Evolutionary conservation across 1,139 yeast species (phyloP), one percentile per base, ranked within the genome.

Genomic region (Yamadazyma spencermartinsiae): DNA sequence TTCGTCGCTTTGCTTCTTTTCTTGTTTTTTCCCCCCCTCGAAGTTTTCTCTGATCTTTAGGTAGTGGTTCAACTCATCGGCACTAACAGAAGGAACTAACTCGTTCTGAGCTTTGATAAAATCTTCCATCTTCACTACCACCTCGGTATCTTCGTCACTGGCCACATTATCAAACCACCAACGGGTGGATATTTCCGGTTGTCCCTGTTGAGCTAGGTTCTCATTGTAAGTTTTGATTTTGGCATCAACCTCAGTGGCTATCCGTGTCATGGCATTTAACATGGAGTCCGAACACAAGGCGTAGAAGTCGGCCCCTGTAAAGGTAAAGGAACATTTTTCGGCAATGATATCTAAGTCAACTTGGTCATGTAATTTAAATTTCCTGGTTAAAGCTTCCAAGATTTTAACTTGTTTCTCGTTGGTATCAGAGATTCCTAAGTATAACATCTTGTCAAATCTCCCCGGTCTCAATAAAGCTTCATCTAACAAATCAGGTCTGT

Each of bases 291-390:
- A 84, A 57, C 96, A 88, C 48, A 90, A 68, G 0, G 98, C 98
- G 61, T 92, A 92, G 61, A 92, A 90, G 61, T 92, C 98, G 4
- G 98, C 98, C 50, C 98, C 98, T 0, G 98, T 90, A 55, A 81
- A 90, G 11, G 89, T 89, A 56, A 83, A 89, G 0, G 96, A 86
- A 61, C 98, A 89, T 19, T 66, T 64, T 16, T 74, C 71, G 0
- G 96, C 92, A 30, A 92, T 65, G n/a, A 58, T 53, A 4, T 56
- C 52, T 41, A 90, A 65, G 43, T 84, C 74, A 8, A 90, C 88
- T 29, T 76, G 74, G 2, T 74, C 71, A 39, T 71, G 76, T 20
- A 92, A 62, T 38, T 69, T 71, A 62, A 92, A 86, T 59, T 90
- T 90, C 46, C 98, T 71, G 0, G 98, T 89, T 40, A 92, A 72